A percentile compares a stretch with the other conserved stretches of the same genome.
Conservation (phyloP, 2,329 filamentous ascomycete genomes). For the Ceratocystis alfenasii region DNA sequence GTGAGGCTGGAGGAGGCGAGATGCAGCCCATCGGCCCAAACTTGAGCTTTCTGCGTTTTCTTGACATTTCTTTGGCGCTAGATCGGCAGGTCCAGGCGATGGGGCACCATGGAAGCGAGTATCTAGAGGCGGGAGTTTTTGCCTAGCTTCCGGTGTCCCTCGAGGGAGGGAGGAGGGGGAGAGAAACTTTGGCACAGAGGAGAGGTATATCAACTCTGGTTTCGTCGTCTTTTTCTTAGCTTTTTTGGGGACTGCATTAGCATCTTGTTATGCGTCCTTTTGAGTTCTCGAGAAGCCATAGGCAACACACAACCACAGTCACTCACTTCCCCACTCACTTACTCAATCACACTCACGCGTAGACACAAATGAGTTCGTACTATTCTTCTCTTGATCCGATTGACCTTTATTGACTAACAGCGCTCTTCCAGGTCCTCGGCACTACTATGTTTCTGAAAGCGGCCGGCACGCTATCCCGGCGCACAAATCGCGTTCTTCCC, state of each 20-base stretch:
- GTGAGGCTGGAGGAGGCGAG: too few relatives aligned
- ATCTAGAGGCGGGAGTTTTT: too few relatives aligned
- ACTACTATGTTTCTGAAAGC: constrained; percentile 3
- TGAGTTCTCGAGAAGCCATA: too few relatives aligned
- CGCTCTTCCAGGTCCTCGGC: neutral
- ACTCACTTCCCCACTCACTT: neutral
- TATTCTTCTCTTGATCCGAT: neutral
- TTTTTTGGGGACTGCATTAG: too few relatives aligned
- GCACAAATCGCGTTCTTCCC: neutral
- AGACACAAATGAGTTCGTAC: neutral
- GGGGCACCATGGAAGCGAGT: neutral
- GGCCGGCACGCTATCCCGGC: neutral
- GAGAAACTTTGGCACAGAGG: too few relatives aligned
- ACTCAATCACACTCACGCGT: neutral
- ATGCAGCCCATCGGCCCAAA: neutral
- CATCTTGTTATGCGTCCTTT: too few relatives aligned
- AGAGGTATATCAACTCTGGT: too few relatives aligned
- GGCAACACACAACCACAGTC: too few relatives aligned
- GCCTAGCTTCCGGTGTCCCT: too few relatives aligned
- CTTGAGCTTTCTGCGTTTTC: neutral
- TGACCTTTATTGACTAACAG: neutral
- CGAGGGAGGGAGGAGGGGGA: too few relatives aligned
- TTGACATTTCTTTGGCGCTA: neutral
- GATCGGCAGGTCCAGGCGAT: neutral
- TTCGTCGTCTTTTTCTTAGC: too few relatives aligned